A percentile compares a stretch with the other conserved stretches of the same genome.
Conservation (phyloP, 225 moss, liverwort and hornwort species). For the Marchantia polymorpha region DNA sequence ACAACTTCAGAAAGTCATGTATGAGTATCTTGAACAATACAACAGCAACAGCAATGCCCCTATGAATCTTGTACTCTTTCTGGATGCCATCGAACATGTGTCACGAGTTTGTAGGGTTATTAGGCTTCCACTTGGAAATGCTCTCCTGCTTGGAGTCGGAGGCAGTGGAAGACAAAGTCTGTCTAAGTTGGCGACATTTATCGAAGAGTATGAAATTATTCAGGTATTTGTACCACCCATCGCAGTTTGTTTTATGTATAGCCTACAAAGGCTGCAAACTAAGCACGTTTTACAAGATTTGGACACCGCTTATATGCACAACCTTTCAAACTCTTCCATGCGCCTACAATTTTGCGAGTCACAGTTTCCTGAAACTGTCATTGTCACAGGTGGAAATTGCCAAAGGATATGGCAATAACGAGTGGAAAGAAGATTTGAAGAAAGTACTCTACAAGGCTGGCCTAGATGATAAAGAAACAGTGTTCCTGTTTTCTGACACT, state of each 20-base stretch:
- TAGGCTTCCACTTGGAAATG: slow-evolving; percentile 82
- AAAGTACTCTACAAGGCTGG: slow-evolving; percentile 72
- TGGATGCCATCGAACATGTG: slow-evolving; percentile 84
- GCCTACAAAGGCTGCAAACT: no score
- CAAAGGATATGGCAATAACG: slow-evolving; percentile 86
- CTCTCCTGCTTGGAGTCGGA: slow-evolving; percentile 78
- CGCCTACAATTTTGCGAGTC: background rate
- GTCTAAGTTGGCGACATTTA: slow-evolving; percentile 69
- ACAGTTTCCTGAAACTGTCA: background rate
- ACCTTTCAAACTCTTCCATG: background rate
- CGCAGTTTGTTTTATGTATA: background rate
- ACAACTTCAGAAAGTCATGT: slow-evolving; percentile 58
- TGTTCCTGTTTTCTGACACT: slow-evolving; percentile 80
- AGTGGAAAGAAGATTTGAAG: slow-evolving; percentile 85
- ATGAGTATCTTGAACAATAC: slow-evolving; percentile 71
- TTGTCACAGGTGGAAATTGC: slow-evolving; percentile 70
- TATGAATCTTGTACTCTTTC: slow-evolving; percentile 87
- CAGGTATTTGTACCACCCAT: slow-evolving; percentile 39
- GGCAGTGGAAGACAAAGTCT: slow-evolving; percentile 88
- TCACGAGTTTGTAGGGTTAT: slow-evolving; percentile 86
- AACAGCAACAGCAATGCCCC: slow-evolving; percentile 68
- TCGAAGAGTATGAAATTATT: slow-evolving; percentile 71
- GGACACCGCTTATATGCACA: no score
- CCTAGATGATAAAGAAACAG: slow-evolving; percentile 60
- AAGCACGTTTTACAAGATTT: no score